Conservation (phyloP, 805 yeast genomes). For the Hanseniaspora nectarophila region DNA sequence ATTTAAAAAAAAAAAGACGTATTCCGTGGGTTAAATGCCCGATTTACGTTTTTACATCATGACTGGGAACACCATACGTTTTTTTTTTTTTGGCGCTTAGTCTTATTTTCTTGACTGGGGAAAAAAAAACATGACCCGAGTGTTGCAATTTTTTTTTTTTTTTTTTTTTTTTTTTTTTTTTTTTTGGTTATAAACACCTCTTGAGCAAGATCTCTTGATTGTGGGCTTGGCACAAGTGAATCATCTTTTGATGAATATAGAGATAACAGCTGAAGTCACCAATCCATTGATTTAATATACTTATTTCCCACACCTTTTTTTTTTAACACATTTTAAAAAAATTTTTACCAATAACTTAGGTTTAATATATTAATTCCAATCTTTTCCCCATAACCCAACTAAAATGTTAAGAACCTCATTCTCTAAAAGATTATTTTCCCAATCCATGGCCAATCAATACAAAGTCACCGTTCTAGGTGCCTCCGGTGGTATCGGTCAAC, state of each 20-base stretch:
- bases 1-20: no score
- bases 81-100: neutral
- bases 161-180: neutral
- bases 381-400: no score
- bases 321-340: no score
- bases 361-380: no score
- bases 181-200: neutral
- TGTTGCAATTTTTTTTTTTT: neutral
- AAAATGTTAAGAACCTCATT: conserved; percentile 23
- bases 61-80: neutral
- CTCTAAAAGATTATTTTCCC: conserved; percentile 54
- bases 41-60: neutral
- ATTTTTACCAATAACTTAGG: no score
- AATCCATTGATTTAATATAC: no score
- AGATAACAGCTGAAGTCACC: no score
- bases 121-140: neutral
- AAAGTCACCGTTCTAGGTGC: conserved; percentile 76
- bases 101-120: no score
- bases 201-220: no score
- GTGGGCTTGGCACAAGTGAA: neutral
- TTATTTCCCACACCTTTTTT: no score
- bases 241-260: neutral
- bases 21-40: no score
- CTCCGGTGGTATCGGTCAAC: conserved; percentile 93
- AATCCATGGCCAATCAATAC: conserved; percentile 54